Conservation (phyloP, 2,329 filamentous ascomycete genomes). For the Claviceps maximensis region DNA sequence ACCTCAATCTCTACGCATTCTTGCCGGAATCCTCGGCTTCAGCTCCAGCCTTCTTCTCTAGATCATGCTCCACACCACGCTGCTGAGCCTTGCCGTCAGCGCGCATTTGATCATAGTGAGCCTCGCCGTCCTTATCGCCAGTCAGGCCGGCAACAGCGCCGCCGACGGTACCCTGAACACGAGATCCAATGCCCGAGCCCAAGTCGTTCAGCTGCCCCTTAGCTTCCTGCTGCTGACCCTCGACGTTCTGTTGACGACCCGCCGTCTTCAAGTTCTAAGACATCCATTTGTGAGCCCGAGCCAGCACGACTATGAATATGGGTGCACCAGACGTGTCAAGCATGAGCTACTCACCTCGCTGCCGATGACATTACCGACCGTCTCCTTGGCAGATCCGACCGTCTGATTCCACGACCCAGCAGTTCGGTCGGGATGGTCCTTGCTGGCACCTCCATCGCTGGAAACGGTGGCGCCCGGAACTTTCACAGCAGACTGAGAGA, state of each 20-base stretch:
- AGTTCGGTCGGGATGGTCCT: conserved; percentile 59
- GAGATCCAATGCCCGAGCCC: conserved; percentile 48
- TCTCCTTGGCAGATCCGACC: conserved; percentile 72
- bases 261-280: conserved; percentile 51
- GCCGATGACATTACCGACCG: conserved; percentile 61
- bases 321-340: too few relatives aligned
- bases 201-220: conserved; percentile 68
- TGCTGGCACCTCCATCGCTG: conserved; percentile 53
- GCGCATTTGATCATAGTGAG: conserved; percentile 54
- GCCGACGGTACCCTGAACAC: conserved; percentile 60
- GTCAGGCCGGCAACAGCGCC: conserved; percentile 57
- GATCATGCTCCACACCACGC: conserved; percentile 68
- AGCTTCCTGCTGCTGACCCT: conserved; percentile 72
- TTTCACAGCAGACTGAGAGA: conserved; percentile 63
- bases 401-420: conserved; percentile 79
- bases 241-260: conserved; percentile 65
- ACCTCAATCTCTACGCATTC: background rate
- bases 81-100: conserved; percentile 75
- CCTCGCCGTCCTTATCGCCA: conserved; percentile 53
- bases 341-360: conserved; percentile 40
- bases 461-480: conserved; percentile 60
- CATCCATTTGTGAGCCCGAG: conserved; percentile 3
- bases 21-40: conserved; percentile 3
- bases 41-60: conserved; percentile 56
- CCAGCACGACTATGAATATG: background rate